Evolutionary conservation across 2,329 filamentous ascomycete species (phyloP).

Genomic region (Alternaria novae-zelandiae): DNA sequence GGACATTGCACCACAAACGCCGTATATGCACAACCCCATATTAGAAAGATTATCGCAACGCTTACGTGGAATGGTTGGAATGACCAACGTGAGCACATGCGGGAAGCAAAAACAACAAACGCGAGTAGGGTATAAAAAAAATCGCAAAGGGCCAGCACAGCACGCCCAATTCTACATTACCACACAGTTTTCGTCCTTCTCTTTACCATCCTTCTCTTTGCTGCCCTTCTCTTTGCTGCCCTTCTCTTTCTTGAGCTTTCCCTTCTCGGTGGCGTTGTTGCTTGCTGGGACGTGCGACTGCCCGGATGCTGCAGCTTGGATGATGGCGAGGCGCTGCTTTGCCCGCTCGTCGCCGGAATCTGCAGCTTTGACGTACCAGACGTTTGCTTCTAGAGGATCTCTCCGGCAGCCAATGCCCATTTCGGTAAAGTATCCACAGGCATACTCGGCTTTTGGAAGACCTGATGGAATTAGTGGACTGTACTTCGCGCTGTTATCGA

Average conservation of each 20-base stretch:
- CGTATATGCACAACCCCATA: slow-evolving; percentile 22
- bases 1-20: slow-evolving; percentile 20
- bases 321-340: slow-evolving; percentile 83
- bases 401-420: slow-evolving; percentile 96
- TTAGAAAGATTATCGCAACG: slow-evolving; percentile 23
- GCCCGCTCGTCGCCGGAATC: slow-evolving; percentile 91
- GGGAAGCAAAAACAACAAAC: background rate
- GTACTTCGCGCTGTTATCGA: background rate
- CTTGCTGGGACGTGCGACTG: slow-evolving; percentile 35
- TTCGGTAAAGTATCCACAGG: slow-evolving; percentile 95
- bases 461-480: slow-evolving; percentile 54
- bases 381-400: slow-evolving; percentile 94
- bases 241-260: slow-evolving; percentile 41
- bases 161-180: slow-evolving; percentile 40
- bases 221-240: slow-evolving; percentile 27
- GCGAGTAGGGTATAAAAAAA: slow-evolving; percentile 3
- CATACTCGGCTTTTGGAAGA: slow-evolving; percentile 79
- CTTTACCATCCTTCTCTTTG: slow-evolving; percentile 35
- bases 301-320: slow-evolving; percentile 78
- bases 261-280: slow-evolving; percentile 21
- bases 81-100: background rate
- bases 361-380: slow-evolving; percentile 97
- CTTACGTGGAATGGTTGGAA: background rate
- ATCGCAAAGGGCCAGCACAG: background rate
- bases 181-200: slow-evolving; percentile 49